These are phyloP conservation scores for Pisolithus sp. DNA, from an alignment of 768 basidiomycete species.

Conservation along the genomic window DNA sequence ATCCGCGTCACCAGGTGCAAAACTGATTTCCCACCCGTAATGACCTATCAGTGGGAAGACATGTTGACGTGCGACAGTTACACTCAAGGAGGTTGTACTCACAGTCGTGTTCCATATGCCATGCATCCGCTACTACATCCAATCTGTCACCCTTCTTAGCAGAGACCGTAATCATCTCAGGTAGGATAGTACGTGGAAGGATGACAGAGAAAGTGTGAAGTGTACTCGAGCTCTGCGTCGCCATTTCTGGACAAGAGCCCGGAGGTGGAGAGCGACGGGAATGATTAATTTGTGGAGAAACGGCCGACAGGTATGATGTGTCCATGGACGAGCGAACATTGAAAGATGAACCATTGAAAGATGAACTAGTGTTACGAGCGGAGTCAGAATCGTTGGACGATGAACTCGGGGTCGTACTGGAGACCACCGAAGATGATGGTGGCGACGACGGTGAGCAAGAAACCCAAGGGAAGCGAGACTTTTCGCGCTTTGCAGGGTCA, in stretches of 20 bases:
- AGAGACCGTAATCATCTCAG: constrained; percentile 61
- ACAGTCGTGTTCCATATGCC: constrained; percentile 58
- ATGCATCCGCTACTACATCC: constrained; percentile 54
- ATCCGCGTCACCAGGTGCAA: constrained; percentile 49
- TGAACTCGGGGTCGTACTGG: constrained; percentile 9
- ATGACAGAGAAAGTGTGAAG: constrained; percentile 42
- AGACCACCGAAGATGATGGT: constrained; percentile 11
- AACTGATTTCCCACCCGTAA: constrained; percentile 56
- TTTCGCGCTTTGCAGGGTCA: constrained; percentile 24
- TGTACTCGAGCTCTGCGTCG: constrained; percentile 33
- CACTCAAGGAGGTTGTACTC: constrained; percentile 22
- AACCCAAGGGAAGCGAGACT: constrained; percentile 22
- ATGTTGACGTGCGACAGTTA: too few species aligned
- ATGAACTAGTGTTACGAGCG: constrained; percentile 21
- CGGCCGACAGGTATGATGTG: constrained; percentile 12
- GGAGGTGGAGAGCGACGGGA: constrained; percentile 26
- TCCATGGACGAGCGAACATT: constrained; percentile 9
- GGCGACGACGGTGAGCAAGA: constrained; percentile 15
- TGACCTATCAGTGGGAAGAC: constrained; percentile 34
- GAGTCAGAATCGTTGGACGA: constrained; percentile 21
- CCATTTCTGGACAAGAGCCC: constrained; percentile 38
- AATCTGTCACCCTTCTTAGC: constrained; percentile 55
- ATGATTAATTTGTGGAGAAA: constrained; percentile 26
- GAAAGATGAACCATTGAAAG: constrained; percentile 18
- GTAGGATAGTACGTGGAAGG: constrained; percentile 41